A percentile compares a stretch with the other conserved stretches of the same genome.
Conservation (phyloP, 352 stramenopile species). For the Phytopythium aichiense region DNA sequence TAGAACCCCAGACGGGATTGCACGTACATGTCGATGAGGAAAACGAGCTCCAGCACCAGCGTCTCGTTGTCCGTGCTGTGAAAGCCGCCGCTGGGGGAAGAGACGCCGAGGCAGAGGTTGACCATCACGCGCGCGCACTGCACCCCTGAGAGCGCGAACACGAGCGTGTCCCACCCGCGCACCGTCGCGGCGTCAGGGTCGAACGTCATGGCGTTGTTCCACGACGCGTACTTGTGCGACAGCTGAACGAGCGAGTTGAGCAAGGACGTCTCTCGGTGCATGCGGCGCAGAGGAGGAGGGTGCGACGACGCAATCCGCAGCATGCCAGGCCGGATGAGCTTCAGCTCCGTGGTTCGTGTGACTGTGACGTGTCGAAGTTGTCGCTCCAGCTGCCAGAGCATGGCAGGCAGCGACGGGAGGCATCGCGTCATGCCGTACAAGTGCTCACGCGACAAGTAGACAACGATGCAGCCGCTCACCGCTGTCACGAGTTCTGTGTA, state of each 20-base stretch:
- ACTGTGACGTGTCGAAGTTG: conserved; percentile 27
- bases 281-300: conserved; percentile 1
- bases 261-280: conserved; percentile 3
- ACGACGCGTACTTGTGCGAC: conserved; percentile 26
- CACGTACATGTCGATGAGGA: conserved; percentile 47
- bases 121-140: conserved; percentile 45
- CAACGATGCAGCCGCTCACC: conserved; percentile 49
- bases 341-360: conserved; percentile 23
- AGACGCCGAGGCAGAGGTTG: conserved; percentile 41
- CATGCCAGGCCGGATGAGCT: conserved; percentile 15
- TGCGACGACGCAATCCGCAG: conserved; percentile 8
- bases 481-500: conserved; percentile 40
- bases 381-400: conserved; percentile 25
- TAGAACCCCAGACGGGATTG: conserved; percentile 53
- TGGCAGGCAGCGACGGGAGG: conserved; percentile 23
- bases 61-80: conserved; percentile 23
- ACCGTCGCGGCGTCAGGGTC: conserved; percentile 49
- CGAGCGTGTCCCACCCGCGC: conserved; percentile 43
- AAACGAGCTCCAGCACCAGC: conserved; percentile 35
- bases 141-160: conserved; percentile 32
- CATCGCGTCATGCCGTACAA: conserved; percentile 30
- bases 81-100: conserved; percentile 10
- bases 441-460: conserved; percentile 44
- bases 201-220: conserved; percentile 25
- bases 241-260: conserved; percentile 13